Conservation (phyloP, 2,329 filamentous ascomycete genomes). For the Fusarium incarnatum region DNA sequence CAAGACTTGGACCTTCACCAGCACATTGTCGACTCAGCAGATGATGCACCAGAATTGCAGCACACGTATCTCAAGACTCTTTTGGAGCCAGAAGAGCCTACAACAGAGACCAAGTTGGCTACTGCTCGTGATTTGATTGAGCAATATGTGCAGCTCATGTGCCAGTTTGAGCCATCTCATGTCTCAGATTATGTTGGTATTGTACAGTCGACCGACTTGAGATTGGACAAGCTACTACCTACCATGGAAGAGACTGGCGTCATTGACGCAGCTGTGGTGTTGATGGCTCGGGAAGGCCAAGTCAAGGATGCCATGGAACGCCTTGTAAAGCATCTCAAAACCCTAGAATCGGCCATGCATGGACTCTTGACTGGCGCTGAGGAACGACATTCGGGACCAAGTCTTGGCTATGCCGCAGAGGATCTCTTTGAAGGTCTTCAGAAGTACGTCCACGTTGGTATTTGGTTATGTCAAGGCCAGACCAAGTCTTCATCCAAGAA, state of each 20-base stretch:
- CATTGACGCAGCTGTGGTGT: constrained; percentile 89
- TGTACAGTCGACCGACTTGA: constrained; percentile 81
- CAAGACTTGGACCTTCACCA: constrained; percentile 74
- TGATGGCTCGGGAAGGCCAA: constrained; percentile 90
- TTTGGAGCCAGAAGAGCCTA: constrained; percentile 69
- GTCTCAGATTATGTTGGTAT: constrained; percentile 86
- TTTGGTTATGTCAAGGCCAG: constrained; percentile 94
- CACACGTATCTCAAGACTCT: constrained; percentile 82
- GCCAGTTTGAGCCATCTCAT: constrained; percentile 81
- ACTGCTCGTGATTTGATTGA: constrained; percentile 75
- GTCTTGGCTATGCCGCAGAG: constrained; percentile 72
- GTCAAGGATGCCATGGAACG: constrained; percentile 85
- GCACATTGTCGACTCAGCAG: constrained; percentile 71
- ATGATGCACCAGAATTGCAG: constrained; percentile 72
- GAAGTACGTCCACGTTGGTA: constrained; percentile 91
- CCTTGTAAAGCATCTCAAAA: constrained; percentile 82
- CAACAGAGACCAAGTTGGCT: constrained; percentile 48
- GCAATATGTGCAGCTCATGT: constrained; percentile 91
- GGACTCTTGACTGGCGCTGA: constrained; percentile 75
- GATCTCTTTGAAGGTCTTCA: constrained; percentile 82
- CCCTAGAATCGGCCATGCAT: constrained; percentile 80
- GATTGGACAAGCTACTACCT: constrained; percentile 83
- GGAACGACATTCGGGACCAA: constrained; percentile 63
- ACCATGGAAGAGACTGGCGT: constrained; percentile 90
- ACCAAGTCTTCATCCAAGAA: constrained; percentile 68